Percentiles rank a stretch among this genome's conserved stretches.
These are phyloP conservation scores for Pseudogymnoascus sp. DNA, from an alignment of 2,329 filamentous ascomycete genomes.

Conservation along the genomic window DNA sequence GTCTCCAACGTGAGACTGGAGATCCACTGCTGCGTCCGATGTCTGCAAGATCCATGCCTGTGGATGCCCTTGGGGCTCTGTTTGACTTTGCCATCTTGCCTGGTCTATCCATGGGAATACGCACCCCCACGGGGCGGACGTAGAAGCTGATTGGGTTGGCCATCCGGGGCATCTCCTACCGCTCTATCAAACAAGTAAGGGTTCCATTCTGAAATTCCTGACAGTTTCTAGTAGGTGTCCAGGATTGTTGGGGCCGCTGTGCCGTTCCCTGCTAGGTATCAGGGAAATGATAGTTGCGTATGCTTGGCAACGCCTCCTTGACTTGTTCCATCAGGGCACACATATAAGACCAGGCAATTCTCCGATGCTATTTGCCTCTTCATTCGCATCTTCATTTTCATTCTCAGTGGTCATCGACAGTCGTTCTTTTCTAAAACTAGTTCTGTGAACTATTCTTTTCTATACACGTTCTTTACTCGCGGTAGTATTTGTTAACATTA, in stretches of 20 bases:
- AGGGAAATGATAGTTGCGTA: conserved; percentile 3
- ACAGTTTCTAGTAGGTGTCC: not conserved
- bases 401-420: conserved; percentile 15
- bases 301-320: not conserved
- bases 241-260: not conserved
- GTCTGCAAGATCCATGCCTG: not conserved
- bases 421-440: conserved; percentile 25
- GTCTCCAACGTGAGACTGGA: conserved; percentile 6
- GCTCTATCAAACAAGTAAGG: not conserved
- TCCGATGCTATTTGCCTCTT: not conserved
- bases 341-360: not conserved
- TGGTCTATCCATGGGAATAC: not conserved
- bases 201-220: not conserved
- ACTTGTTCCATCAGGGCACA: not conserved
- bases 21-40: conserved; percentile 6
- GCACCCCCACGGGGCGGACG: not conserved
- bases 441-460: conserved; percentile 27
- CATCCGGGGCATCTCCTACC: not conserved
- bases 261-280: not conserved
- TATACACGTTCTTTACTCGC: conserved; percentile 25
- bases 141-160: not conserved
- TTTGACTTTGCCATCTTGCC: not conserved
- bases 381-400: not conserved
- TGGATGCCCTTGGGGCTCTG: conserved; percentile 1
- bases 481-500: conserved; percentile 15